Conservation (phyloP, 805 yeast species). For the Cephaloascus albidus region DNA sequence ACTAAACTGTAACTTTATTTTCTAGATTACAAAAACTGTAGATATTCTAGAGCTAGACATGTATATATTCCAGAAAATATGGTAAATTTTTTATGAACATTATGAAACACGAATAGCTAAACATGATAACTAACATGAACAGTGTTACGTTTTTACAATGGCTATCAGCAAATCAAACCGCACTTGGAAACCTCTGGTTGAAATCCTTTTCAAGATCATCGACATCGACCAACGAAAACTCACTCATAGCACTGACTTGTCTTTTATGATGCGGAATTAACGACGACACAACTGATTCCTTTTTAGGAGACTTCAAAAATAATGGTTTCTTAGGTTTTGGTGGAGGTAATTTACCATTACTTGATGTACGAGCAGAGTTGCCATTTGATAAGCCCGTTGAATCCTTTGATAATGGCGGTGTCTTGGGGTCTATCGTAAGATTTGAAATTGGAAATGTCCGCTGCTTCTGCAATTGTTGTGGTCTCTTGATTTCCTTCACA, state of each 20-base stretch:
- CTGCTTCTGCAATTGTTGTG: no score
- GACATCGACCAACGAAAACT: conserved; percentile 37
- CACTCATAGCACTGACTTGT: conserved; percentile 24
- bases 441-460: not conserved
- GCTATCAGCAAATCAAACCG: no score
- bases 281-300: conserved; percentile 9
- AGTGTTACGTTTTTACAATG: no score
- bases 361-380: conserved; percentile 3
- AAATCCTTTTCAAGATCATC: conserved; percentile 53
- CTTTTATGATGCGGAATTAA: conserved; percentile 1
- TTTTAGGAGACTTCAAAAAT: conserved; percentile 30
- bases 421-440: conserved; percentile 3
- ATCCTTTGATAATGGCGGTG: conserved; percentile 1
- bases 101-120: no score
- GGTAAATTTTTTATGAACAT: no score
- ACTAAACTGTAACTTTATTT: not conserved
- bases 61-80: no score
- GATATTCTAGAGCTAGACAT: no score
- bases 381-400: conserved; percentile 1
- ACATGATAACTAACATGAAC: no score
- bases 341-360: conserved; percentile 20
- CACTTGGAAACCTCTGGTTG: conserved; percentile 52
- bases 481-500: conserved; percentile 1
- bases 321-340: conserved; percentile 63
- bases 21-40: no score